A percentile compares a stretch with the other conserved stretches of the same genome.
Conservation (phyloP, 1,139 yeast genomes). For the Hanseniaspora gamundiae region DNA sequence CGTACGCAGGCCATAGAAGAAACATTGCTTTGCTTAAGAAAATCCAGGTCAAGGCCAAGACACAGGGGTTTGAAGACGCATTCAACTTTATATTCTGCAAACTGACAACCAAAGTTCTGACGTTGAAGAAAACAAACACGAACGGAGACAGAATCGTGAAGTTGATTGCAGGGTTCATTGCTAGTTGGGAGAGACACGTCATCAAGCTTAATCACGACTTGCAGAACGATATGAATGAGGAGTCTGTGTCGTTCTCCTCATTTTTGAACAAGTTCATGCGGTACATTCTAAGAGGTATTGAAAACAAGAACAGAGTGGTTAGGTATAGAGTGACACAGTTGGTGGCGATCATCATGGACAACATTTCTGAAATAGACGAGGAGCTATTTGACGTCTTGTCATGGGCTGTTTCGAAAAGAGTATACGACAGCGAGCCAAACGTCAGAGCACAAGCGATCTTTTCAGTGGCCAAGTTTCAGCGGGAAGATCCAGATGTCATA, state of each 20-base stretch:
- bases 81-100: conserved; percentile 51
- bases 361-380: conserved; percentile 66
- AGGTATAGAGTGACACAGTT: conserved; percentile 74
- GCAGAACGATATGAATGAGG: conserved; percentile 19
- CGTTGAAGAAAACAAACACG: conserved; percentile 56
- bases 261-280: conserved; percentile 42
- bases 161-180: conserved; percentile 56
- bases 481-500: conserved; percentile 34
- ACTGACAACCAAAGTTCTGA: conserved; percentile 51
- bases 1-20: conserved; percentile 67
- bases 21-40: conserved; percentile 52
- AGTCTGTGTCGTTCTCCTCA: conserved; percentile 6
- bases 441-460: conserved; percentile 77
- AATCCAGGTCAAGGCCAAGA: conserved; percentile 44
- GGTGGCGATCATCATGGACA: conserved; percentile 59
- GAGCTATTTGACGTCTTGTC: conserved; percentile 54
- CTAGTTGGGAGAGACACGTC: conserved; percentile 19
- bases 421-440: conserved; percentile 66
- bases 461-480: conserved; percentile 71
- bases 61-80: conserved; percentile 39
- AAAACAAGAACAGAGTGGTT: conserved; percentile 64
- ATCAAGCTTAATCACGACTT: conserved; percentile 28
- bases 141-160: conserved; percentile 72
- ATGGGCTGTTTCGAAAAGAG: conserved; percentile 48
- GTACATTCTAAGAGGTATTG: conserved; percentile 64